Base-by-base conservation (phyloP, 2,329 filamentous ascomycete species). In the Clonostachys rhizophaga region DNA sequence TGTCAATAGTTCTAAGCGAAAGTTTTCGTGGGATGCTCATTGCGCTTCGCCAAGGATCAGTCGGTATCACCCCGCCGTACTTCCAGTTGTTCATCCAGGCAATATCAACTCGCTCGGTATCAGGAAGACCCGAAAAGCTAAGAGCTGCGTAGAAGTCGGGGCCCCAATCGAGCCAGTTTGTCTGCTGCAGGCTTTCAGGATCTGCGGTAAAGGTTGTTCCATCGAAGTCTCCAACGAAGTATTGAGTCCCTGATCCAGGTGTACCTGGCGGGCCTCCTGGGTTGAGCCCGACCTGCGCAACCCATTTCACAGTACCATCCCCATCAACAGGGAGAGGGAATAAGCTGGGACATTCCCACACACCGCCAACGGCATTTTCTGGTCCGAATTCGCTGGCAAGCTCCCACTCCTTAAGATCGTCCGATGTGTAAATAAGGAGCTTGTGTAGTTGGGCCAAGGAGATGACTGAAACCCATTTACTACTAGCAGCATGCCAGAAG, bases 71-170 rank as follows among this genome's bases (percentile, higher is more conserved):
- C n/a, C 12, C 42, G 11, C 12, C 46, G 14, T 48, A 48, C 36
- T 48, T 42, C 46, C 46, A 48, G 46, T 48, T 48, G 37, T 18
- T 44, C 42, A 45, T 45, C 46, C 46, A 48, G 6, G 46, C 42
- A 24, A 48, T 44, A n/a, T 44, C n/a, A 11, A 48, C 35, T 10
- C 42, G 46, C 14, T 48, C 36, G 30, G 39, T 40, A 17, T 17
- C 42, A n/a, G 42, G 42, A 6, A 48, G 34, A 17, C 46, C 46
- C 24, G 13, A n/a, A 42, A 48, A 48, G 36, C 42, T 41, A 13
- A 44, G 42, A 37, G 42, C 42, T 7, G 46, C 46, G 24, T 48
- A 48, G 17, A 44, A 44, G 30, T 48, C 46, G 6, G 42, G 42
- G 9, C 46, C 46, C 42, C 39, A 44, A 39, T 48, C 43, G 36